Evolutionary conservation across 1,139 yeast species (phyloP), one percentile per base, ranked within the genome.

Genomic region (Arxiozyma bovina): DNA sequence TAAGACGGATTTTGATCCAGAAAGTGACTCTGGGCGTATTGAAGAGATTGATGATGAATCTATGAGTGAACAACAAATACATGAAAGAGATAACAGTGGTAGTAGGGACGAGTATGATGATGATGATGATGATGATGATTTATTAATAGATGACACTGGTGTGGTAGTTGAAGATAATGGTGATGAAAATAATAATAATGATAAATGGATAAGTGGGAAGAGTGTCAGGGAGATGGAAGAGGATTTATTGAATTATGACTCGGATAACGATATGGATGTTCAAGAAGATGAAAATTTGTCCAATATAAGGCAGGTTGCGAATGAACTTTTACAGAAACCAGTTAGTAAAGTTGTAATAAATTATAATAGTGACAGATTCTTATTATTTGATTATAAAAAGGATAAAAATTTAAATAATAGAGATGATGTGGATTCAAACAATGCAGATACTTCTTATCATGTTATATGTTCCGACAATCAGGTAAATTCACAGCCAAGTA

Each of bases 401-500:
- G 12, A 34, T 34, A 8, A n/a, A 15, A 34, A 9, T 34, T 34
- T 15, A 12, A 34, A 34, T 3, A 12, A 34, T 15, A 34, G 2
- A 34, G n/a, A 34, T 34, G 6, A 8, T 2, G 4, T 2, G n/a
- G 6, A 15, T 34, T 34, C 40, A 15, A 34, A 6, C 12, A 34
- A 27, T 7, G 25, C n/a, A 5, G 41, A 45, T 7, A 4, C 11
- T 42, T 23, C 53, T 17, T 58, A 53, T 27, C 62, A 62, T 3
- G 53, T 58, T 34, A 60, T 69, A 12, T 61, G 66, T 38, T 59
- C 59, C 18, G 63, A 67, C 41, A 27, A 54, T 2, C 57, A 55
- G n/a, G 54, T 60, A 18, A 50, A 60, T 23, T 60, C 60, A 47
- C 54, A 58, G 1, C 60, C 61, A 8, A 63, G 64, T 49, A 60